phyloP scores from a whole-genome alignment of 2,329 filamentous ascomycete species.

The Epichloe amarillans region DNA sequence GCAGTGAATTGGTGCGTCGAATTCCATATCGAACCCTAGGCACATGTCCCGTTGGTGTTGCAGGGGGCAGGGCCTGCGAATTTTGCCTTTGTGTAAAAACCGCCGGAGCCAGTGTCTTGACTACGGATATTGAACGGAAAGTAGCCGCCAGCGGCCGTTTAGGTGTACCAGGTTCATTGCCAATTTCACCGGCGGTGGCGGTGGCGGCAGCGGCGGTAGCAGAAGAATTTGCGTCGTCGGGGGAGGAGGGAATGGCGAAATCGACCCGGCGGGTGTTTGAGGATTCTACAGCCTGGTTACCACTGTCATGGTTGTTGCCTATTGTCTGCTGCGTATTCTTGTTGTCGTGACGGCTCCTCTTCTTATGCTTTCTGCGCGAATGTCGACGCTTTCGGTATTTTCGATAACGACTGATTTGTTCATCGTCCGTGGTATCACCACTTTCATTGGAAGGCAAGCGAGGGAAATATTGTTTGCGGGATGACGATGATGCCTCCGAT shows the following conservation, averaged over 20 bases:
- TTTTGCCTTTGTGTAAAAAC: constrained; percentile 46
- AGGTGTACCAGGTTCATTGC: constrained; percentile 11
- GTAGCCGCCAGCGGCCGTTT: constrained; percentile 36
- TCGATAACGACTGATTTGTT: constrained; percentile 21
- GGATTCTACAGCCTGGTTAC: constrained; percentile 12
- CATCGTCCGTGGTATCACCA: constrained; percentile 33
- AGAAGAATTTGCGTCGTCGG: constrained; percentile 10
- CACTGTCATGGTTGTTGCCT: constrained; percentile 10
- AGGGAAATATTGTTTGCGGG: constrained; percentile 22
- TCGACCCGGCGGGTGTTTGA: constrained; percentile 40
- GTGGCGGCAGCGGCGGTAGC: constrained; percentile 12
- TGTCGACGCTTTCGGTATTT: constrained; percentile 23
- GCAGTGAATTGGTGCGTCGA: constrained; percentile 61
- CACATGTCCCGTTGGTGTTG: constrained; percentile 29
- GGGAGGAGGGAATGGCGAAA: constrained; percentile 30
- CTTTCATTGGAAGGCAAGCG: constrained; percentile 25
- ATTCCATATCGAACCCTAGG: constrained; percentile 50
- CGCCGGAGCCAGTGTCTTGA: constrained; percentile 56
- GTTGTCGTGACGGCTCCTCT: constrained; percentile 24
- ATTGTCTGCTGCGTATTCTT: constrained; percentile 24
- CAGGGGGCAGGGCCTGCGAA: constrained; percentile 9
- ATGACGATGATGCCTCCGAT: constrained; percentile 25
- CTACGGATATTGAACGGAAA: constrained; percentile 42
- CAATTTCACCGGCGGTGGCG: constrained; percentile 13
- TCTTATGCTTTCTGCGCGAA: constrained; percentile 22